These are phyloP conservation scores for Colletotrichum liaoningense DNA, from an alignment of 2,329 filamentous ascomycete species.

Conservation along the genomic window DNA sequence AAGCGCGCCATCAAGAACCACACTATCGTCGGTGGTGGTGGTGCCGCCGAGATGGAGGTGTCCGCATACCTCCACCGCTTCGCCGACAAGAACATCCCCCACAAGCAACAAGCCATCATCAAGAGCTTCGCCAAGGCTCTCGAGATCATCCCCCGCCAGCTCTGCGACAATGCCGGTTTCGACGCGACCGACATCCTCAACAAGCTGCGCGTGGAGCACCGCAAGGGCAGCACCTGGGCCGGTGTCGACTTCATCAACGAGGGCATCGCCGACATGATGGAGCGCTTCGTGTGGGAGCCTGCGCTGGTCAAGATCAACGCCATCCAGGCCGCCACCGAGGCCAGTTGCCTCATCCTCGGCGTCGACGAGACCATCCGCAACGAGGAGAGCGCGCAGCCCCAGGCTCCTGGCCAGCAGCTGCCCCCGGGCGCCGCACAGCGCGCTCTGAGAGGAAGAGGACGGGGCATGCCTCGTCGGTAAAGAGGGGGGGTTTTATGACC, in stretches of 20 bases:
- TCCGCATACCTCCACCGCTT: slow-evolving; percentile 93
- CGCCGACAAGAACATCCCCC: slow-evolving; percentile 89
- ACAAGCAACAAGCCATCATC: slow-evolving; percentile 98
- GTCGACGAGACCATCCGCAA: slow-evolving; percentile 99
- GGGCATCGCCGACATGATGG: slow-evolving; percentile 93
- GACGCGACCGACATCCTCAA: slow-evolving; percentile 99
- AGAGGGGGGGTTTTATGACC: not conserved
- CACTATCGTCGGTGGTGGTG: slow-evolving; percentile 93
- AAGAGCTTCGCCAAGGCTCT: slow-evolving; percentile 98
- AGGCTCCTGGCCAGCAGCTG: slow-evolving; percentile 80
- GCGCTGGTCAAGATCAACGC: slow-evolving; percentile 97
- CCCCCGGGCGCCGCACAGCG: slow-evolving; percentile 89
- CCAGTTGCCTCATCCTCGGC: slow-evolving; percentile 92
- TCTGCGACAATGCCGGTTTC: slow-evolving; percentile 98
- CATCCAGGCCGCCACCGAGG: slow-evolving; percentile 94
- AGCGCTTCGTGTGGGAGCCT: slow-evolving; percentile 97
- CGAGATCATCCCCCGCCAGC: slow-evolving; percentile 94
- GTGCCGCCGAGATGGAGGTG: slow-evolving; percentile 95
- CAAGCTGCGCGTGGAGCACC: slow-evolving; percentile 94
- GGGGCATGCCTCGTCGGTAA: slow-evolving; percentile 89
- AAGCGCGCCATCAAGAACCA: slow-evolving; percentile 97
- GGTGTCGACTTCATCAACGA: slow-evolving; percentile 96
- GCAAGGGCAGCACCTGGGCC: slow-evolving; percentile 92
- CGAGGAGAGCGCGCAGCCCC: slow-evolving; percentile 88
- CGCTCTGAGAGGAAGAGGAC: slow-evolving; percentile 83